Evolutionary conservation across 306 rosid genomes (phyloP).

Genomic region (Glycine latifolia): DNA sequence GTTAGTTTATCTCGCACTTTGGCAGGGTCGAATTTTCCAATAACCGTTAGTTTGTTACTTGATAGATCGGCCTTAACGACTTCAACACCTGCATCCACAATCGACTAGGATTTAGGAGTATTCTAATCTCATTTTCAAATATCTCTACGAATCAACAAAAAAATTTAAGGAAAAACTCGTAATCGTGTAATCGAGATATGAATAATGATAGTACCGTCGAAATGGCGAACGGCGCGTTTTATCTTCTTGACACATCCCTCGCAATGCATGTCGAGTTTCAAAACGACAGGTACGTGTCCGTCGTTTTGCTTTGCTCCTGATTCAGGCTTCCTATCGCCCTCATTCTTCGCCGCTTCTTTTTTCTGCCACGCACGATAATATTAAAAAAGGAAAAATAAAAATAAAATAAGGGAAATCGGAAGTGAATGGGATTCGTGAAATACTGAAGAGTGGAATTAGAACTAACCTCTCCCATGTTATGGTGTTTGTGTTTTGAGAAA

Average conservation of each 20-base stretch:
- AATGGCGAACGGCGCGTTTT: conserved; percentile 59
- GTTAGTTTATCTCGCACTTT: conserved; percentile 61
- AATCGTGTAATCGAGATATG: not conserved
- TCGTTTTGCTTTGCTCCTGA: conserved; percentile 61
- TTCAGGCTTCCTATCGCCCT: conserved; percentile 62
- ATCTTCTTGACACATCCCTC: conserved; percentile 85
- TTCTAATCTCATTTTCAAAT: not conserved
- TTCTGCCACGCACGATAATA: conserved; percentile 45
- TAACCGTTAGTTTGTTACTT: conserved; percentile 70
- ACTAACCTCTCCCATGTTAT: conserved; percentile 73
- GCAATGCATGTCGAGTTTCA: conserved; percentile 81
- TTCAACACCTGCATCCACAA: conserved; percentile 64
- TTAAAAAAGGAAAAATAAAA: fast-evolving
- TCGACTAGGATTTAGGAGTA: not conserved
- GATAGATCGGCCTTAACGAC: conserved; percentile 63
- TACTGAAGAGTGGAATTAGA: not conserved
- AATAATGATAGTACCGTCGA: conserved; percentile 55
- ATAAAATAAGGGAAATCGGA: not conserved
- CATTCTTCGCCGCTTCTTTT: conserved; percentile 57
- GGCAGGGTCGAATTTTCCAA: conserved; percentile 67
- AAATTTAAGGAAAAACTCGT: not conserved
- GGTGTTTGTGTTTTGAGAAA: not conserved
- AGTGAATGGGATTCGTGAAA: not conserved
- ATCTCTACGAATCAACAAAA: not conserved
- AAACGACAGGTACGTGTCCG: conserved; percentile 54